These are phyloP conservation scores for Candida cerambycidarum DNA, from an alignment of 805 yeast genomes.

Conservation along the genomic window DNA sequence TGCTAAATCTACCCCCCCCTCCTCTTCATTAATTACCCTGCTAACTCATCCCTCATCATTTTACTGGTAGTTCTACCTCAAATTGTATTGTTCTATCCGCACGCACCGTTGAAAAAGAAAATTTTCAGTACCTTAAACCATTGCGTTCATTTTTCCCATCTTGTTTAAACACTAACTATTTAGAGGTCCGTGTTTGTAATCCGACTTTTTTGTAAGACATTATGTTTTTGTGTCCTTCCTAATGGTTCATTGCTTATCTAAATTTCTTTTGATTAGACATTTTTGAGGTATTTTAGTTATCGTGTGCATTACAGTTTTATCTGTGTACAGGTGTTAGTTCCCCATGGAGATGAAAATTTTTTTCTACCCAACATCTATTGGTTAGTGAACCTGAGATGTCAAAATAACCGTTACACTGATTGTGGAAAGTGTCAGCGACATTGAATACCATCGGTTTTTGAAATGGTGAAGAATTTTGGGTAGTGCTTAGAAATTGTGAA, in stretches of 20 bases:
- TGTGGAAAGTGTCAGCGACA: too few species aligned
- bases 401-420: background rate
- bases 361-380: background rate
- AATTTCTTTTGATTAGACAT: conserved; percentile 5
- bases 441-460: too few species aligned
- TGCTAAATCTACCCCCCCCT: background rate
- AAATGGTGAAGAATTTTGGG: too few species aligned
- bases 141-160: background rate
- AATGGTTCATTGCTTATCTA: conserved; percentile 6
- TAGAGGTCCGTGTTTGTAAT: background rate
- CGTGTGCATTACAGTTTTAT: conserved; percentile 3
- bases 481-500: background rate
- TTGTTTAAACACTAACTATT: too few species aligned
- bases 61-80: too few species aligned
- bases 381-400: background rate
- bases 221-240: background rate
- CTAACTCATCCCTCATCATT: too few species aligned
- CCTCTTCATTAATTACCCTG: background rate
- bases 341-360: conserved; percentile 6
- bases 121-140: conserved; percentile 4
- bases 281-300: conserved; percentile 5
- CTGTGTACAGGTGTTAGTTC: conserved; percentile 6
- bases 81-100: background rate
- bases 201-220: conserved; percentile 1
- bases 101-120: conserved; percentile 4